These are phyloP conservation scores for Cladosporium oxysporum DNA, from an alignment of 2,329 filamentous ascomycete genomes.

Conservation along the genomic window DNA sequence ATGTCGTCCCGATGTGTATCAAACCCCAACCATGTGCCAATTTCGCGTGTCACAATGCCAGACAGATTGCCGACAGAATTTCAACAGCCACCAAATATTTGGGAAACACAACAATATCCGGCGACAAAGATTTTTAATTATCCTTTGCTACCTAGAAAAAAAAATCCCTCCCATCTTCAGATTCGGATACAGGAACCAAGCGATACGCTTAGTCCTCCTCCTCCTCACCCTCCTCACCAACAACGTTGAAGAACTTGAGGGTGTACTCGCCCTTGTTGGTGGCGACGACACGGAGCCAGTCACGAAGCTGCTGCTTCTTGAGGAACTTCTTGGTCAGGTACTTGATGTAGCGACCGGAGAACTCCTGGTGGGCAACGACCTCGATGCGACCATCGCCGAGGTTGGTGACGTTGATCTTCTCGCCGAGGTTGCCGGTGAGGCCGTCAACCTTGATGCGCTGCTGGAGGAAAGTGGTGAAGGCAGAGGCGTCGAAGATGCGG, in stretches of 20 bases:
- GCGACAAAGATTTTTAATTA: constrained; percentile 19
- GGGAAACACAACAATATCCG: background rate
- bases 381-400: constrained; percentile 96
- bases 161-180: constrained; percentile 17
- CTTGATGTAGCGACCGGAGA: constrained; percentile 99
- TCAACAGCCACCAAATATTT: background rate
- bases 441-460: constrained; percentile 99
- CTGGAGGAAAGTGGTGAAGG: constrained; percentile 99
- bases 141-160: constrained; percentile 15
- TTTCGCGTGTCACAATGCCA: background rate
- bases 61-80: background rate
- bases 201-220: constrained; percentile 83
- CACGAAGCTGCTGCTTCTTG: constrained; percentile 99
- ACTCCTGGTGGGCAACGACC: constrained; percentile 94
- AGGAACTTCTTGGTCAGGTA: constrained; percentile 99
- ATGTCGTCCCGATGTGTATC: background rate
- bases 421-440: constrained; percentile 96
- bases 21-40: background rate
- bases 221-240: constrained; percentile 96
- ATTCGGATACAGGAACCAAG: constrained; percentile 14
- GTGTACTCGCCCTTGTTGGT: constrained; percentile 98
- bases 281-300: constrained; percentile 99
- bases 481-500: constrained; percentile 99
- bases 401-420: constrained; percentile 86
- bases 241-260: constrained; percentile 99